These are phyloP conservation scores for Mycena alexandri DNA, from an alignment of 768 basidiomycete genomes.

Conservation along the genomic window DNA sequence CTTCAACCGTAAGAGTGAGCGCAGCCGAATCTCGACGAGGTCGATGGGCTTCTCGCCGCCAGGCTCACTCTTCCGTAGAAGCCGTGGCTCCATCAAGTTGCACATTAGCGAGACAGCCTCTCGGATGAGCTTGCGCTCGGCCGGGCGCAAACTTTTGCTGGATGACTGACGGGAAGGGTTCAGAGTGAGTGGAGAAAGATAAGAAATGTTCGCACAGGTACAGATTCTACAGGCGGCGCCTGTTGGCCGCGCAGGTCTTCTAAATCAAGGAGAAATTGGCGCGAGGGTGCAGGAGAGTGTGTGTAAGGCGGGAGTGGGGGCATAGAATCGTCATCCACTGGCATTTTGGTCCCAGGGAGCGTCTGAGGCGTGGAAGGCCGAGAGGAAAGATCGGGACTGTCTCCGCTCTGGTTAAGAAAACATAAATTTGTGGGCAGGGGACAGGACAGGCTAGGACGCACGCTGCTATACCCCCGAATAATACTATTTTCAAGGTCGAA, in stretches of 20 bases:
- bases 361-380: slow-evolving; percentile 20
- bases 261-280: slow-evolving; percentile 17
- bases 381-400: slow-evolving; percentile 25
- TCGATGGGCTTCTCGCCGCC: slow-evolving; percentile 41
- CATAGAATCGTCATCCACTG: neutral
- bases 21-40: slow-evolving; percentile 39
- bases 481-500: slow-evolving; percentile 32
- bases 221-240: neutral
- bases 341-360: slow-evolving; percentile 7
- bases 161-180: neutral
- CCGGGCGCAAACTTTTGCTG: neutral
- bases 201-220: slow-evolving; percentile 7
- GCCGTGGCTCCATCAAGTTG: slow-evolving; percentile 39
- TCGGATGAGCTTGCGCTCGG: slow-evolving; percentile 31
- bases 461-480: slow-evolving; percentile 31
- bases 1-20: slow-evolving; percentile 30
- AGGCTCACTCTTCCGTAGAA: slow-evolving; percentile 39
- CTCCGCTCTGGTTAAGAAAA: neutral
- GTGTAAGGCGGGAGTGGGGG: slow-evolving; percentile 15
- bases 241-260: slow-evolving; percentile 21
- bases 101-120: slow-evolving; percentile 37
- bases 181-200: neutral
- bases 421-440: neutral
- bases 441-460: slow-evolving; percentile 1
- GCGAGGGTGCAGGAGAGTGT: slow-evolving; percentile 32